Evolutionary conservation across 176 grass and related monocot genomes (phyloP).

Genomic region (Chloris gayana): DNA sequence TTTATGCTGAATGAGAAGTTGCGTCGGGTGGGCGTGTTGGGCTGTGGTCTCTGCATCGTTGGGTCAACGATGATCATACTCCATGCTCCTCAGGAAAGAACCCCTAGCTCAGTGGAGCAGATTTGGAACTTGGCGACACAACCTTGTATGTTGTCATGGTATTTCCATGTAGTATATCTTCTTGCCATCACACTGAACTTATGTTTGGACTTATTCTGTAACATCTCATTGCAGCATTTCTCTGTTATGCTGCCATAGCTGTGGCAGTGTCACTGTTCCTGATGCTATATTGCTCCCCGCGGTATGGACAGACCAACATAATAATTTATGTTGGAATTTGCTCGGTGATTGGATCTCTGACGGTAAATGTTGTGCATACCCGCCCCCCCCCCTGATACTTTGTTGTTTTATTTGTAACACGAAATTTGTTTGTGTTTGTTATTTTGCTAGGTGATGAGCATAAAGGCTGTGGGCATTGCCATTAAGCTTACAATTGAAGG

Average conservation of each 20-base stretch:
- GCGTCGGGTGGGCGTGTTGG: constrained; percentile 80
- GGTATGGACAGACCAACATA: constrained; percentile 90
- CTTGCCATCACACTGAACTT: neutral
- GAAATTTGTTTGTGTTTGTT: constrained; percentile 8
- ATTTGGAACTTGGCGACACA: constrained; percentile 89
- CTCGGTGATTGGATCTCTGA: constrained; percentile 87
- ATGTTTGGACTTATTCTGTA: constrained; percentile 8
- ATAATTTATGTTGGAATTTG: constrained; percentile 93
- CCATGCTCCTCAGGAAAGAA: constrained; percentile 86
- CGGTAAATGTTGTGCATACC: constrained; percentile 52
- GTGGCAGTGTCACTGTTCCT: constrained; percentile 72
- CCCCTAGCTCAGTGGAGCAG: constrained; percentile 76
- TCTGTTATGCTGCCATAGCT: constrained; percentile 74
- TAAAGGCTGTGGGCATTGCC: constrained; percentile 90
- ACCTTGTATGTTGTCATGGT: constrained; percentile 48
- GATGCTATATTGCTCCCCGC: constrained; percentile 80
- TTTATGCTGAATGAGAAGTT: constrained; percentile 95
- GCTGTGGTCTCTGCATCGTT: constrained; percentile 86
- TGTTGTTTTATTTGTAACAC: constrained; percentile 21
- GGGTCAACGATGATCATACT: constrained; percentile 94
- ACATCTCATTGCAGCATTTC: constrained; percentile 61
- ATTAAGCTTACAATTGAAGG: constrained; percentile 93
- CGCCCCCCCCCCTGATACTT: neutral
- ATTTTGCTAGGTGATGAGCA: constrained; percentile 85
- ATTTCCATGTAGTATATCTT: neutral